Percentiles rank a stretch among this genome's conserved stretches.
phyloP scores from a whole-genome alignment of 2,329 filamentous ascomycete genomes.

The Paecilomyces dactylethromorphus region DNA sequence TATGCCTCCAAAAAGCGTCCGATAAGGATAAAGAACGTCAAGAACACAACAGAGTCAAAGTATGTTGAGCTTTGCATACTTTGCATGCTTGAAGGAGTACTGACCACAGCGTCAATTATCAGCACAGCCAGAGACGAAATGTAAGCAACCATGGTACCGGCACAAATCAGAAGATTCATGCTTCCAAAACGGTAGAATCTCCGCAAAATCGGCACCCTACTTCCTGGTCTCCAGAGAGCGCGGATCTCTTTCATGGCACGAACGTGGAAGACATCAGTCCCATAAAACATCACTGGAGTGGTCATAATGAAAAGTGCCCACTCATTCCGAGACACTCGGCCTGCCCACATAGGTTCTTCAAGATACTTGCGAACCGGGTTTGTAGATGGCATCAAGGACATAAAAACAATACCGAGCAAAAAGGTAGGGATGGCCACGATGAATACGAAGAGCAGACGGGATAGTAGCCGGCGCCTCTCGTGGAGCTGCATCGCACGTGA shows the following conservation, averaged over 20 bases:
- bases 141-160: conserved; percentile 84
- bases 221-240: conserved; percentile 69
- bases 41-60: conserved; percentile 88
- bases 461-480: conserved; percentile 62
- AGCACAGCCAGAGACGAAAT: conserved; percentile 74
- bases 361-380: conserved; percentile 58
- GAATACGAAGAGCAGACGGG: conserved; percentile 64
- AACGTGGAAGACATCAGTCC: conserved; percentile 76
- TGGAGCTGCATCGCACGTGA: conserved; percentile 64
- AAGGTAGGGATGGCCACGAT: conserved; percentile 74
- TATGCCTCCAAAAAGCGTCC: conserved; percentile 63
- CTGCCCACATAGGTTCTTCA: conserved; percentile 63
- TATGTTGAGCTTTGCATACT: conserved; percentile 54
- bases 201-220: conserved; percentile 63
- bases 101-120: conserved; percentile 47
- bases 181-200: conserved; percentile 90
- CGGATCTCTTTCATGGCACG: conserved; percentile 72
- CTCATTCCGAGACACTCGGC: conserved; percentile 65
- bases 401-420: conserved; percentile 81
- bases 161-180: conserved; percentile 90
- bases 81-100: conserved; percentile 37
- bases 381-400: conserved; percentile 64
- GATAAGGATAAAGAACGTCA: conserved; percentile 78
- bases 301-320: conserved; percentile 75
- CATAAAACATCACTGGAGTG: conserved; percentile 81